Base-by-base conservation (phyloP, 768 basidiomycete species). In the Fomitopsis pulvina region DNA sequence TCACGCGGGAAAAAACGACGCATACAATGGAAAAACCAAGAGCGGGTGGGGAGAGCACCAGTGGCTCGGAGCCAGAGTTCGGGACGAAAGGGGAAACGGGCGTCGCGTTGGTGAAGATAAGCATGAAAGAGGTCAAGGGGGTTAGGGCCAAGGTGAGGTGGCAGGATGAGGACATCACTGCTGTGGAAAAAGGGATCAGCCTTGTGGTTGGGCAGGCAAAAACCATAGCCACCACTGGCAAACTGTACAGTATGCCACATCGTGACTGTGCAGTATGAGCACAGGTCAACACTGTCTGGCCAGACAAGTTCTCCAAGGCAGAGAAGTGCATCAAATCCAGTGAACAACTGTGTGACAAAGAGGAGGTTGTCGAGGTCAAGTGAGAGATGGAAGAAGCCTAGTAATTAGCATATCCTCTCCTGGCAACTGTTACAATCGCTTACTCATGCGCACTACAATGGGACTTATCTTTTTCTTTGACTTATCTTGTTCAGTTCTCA, bases 151-250 rank as follows among this genome's bases (percentile, higher is more conserved):
- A 10, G 1, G 14, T 8, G 3, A 1, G 2, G 14, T 3, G 18
- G 10, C 0, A 18, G 16, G 32, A 61, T 29, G 16, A 54, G 9
- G n/a, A 66, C 27, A 0, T 39, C 11, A 41, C 51, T 53, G 27
- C 66, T 60, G 3, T 58, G 47, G 32, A 55, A 64, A 14, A 57
- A 42, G 3, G n/a, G 47, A 52, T 74, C 69, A 5, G 65, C 66
- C 44, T 76, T 76, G 51, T 74, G 73, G 0, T 41, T 21, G 0
- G 71, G 72, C 0, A 75, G 56, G 11, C 59, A 25, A 43, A 66
- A 71, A 0, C 10, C 11, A 18, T 27, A 53, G 2, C 9, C 28
- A 1, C 52, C 6, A 0, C 16, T 12, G 0, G n/a, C 7, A 16
- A 60, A 2, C 0, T 7, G 9, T 1, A 66, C 49, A 2, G 59